Evolutionary conservation across 2,329 filamentous ascomycete species (phyloP).

Genomic region (Fusarium sp.): DNA sequence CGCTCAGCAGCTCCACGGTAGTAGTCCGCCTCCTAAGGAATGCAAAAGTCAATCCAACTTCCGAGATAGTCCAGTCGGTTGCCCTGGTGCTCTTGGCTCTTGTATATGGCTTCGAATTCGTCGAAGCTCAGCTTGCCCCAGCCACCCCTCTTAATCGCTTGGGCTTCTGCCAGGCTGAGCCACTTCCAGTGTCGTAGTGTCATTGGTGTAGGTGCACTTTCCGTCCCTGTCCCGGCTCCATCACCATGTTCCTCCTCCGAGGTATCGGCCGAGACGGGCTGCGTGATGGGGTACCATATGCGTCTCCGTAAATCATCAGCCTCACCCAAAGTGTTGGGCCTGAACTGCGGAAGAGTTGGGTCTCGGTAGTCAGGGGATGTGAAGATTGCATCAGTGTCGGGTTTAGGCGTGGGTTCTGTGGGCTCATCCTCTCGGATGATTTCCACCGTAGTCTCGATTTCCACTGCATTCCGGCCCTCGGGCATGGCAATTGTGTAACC

Average conservation of each 20-base stretch:
- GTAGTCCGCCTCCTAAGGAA: slow-evolving; percentile 55
- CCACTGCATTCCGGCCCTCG: slow-evolving; percentile 46
- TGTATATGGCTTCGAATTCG: slow-evolving; percentile 82
- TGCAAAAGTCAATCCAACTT: slow-evolving; percentile 87
- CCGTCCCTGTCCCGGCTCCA: slow-evolving; percentile 24
- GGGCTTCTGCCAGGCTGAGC: slow-evolving; percentile 70
- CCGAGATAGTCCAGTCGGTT: slow-evolving; percentile 80
- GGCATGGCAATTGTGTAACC: slow-evolving; percentile 55
- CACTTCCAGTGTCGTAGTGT: slow-evolving; percentile 59
- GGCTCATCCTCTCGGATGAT: slow-evolving; percentile 38
- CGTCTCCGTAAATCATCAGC: slow-evolving; percentile 18
- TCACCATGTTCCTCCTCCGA: not conserved
- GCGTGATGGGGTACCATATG: slow-evolving; percentile 40
- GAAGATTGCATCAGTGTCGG: slow-evolving; percentile 29
- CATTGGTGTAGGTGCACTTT: slow-evolving; percentile 39
- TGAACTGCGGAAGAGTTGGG: slow-evolving; percentile 73
- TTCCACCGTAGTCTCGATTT: slow-evolving; percentile 44
- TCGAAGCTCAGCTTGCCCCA: slow-evolving; percentile 77
- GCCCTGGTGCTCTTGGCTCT: slow-evolving; percentile 66
- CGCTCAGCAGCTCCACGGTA: not conserved
- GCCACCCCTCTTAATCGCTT: slow-evolving; percentile 76
- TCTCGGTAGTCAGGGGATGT: slow-evolving; percentile 53
- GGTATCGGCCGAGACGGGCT: not conserved
- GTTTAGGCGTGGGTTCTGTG: slow-evolving; percentile 18
- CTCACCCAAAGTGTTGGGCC: slow-evolving; percentile 59